Percentiles rank a stretch among this genome's conserved stretches.
Conservation (phyloP, 352 stramenopile species). For the Globisporangium solare region DNA sequence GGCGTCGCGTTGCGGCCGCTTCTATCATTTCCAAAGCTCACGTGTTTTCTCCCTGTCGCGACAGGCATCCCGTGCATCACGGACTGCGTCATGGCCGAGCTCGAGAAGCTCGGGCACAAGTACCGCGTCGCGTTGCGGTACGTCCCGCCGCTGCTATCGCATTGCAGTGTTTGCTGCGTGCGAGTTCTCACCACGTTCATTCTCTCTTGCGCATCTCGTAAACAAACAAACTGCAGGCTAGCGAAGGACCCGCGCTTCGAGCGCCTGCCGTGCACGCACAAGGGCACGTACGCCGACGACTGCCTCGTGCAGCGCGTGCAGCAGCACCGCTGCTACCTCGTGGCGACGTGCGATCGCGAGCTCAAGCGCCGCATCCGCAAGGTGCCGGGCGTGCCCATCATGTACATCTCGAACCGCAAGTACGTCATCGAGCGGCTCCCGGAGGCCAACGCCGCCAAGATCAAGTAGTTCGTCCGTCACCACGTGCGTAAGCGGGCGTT, state of each 20-base stretch:
- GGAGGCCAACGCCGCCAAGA: slow-evolving; percentile 91
- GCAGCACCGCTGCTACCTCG: slow-evolving; percentile 98
- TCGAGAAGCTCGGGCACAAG: slow-evolving; percentile 99
- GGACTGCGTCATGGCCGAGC: slow-evolving; percentile 99
- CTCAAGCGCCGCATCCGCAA: slow-evolving; percentile 98
- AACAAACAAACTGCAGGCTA: slow-evolving; percentile 49
- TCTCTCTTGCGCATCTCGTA: neutral
- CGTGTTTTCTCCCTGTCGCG: neutral
- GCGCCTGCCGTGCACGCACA: slow-evolving; percentile 97
- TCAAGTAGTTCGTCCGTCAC: too few species aligned
- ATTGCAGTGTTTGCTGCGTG: too few species aligned
- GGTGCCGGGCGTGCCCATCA: slow-evolving; percentile 99
- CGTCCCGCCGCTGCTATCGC: too few species aligned
- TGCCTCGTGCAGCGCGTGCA: slow-evolving; percentile 92
- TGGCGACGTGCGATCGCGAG: slow-evolving; percentile 99
- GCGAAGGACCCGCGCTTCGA: slow-evolving; percentile 99
- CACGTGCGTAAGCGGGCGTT: too few species aligned
- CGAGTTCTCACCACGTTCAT: neutral
- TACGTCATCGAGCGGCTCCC: slow-evolving; percentile 99
- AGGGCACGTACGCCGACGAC: slow-evolving; percentile 99
- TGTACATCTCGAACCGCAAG: slow-evolving; percentile 99
- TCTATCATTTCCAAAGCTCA: neutral
- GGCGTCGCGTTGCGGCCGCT: neutral
- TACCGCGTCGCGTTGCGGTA: slow-evolving; percentile 90
- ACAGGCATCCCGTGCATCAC: slow-evolving; percentile 95